Percentiles rank a stretch among this genome's conserved stretches.
Conservation (phyloP, 2,329 filamentous ascomycete genomes). For the Huntiella omanensis region DNA sequence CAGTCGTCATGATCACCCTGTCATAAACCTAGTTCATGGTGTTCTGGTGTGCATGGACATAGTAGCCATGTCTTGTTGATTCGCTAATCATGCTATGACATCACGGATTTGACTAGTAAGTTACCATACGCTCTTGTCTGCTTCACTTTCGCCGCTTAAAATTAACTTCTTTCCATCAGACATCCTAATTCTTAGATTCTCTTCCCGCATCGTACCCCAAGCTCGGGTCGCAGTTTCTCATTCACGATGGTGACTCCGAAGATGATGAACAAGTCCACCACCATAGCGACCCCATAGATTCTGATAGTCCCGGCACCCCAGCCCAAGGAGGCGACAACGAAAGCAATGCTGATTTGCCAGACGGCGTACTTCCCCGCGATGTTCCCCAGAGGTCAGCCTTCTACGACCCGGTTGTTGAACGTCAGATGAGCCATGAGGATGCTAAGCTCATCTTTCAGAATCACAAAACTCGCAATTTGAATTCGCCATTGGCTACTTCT, state of each 20-base stretch:
- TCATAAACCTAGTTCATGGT: no score
- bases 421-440: conserved; percentile 83
- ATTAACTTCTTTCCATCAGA: neutral
- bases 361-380: conserved; percentile 43
- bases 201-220: conserved; percentile 10
- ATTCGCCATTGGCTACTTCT: conserved; percentile 4
- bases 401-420: conserved; percentile 85
- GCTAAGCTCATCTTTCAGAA: conserved; percentile 86
- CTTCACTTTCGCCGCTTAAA: neutral
- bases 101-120: conserved; percentile 1
- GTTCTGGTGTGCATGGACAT: no score
- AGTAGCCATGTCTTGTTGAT: no score
- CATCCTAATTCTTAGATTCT: neutral
- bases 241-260: conserved; percentile 12
- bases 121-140: neutral
- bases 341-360: conserved; percentile 19
- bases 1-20: neutral
- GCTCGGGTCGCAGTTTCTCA: conserved; percentile 12
- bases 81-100: neutral
- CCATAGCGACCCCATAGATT: conserved; percentile 5
- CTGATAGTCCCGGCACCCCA: conserved; percentile 3
- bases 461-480: conserved; percentile 8
- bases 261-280: conserved; percentile 11
- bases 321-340: conserved; percentile 6
- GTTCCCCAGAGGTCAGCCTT: conserved; percentile 58